A percentile compares a stretch with the other conserved stretches of the same genome.
These are phyloP conservation scores for Peniophora sp. DNA, from an alignment of 1,284 basidiomycete genomes.

Conservation along the genomic window DNA sequence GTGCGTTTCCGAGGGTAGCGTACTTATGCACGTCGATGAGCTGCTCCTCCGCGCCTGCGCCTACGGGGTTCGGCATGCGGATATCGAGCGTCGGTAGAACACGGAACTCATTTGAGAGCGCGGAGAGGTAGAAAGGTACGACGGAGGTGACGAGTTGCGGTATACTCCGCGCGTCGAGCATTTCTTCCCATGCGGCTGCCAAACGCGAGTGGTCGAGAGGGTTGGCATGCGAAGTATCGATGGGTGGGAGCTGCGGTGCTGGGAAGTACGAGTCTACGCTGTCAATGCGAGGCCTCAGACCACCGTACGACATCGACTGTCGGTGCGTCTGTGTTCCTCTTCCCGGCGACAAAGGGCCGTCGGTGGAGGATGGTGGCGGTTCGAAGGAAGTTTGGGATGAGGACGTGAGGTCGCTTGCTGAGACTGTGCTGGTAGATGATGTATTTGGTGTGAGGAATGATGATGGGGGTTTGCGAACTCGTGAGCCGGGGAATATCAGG, in stretches of 20 bases:
- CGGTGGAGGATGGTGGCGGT: background rate
- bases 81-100: slow-evolving; percentile 45
- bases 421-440: background rate
- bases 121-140: slow-evolving; percentile 61
- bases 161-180: slow-evolving; percentile 55
- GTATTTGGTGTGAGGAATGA: background rate
- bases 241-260: background rate
- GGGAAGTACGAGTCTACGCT: slow-evolving; percentile 4
- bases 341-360: no score
- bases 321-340: no score
- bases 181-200: slow-evolving; percentile 56
- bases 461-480: background rate
- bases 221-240: slow-evolving; percentile 16
- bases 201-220: slow-evolving; percentile 59
- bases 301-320: no score
- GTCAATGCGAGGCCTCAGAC: background rate
- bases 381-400: background rate
- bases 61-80: slow-evolving; percentile 43
- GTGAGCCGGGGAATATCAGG: background rate
- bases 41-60: slow-evolving; percentile 7
- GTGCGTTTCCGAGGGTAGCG: slow-evolving; percentile 5
- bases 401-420: background rate
- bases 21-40: background rate
- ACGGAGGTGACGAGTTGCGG: slow-evolving; percentile 47
- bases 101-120: slow-evolving; percentile 47